Conservation (phyloP, 257 asterid genomes). For the Nicotiana knightiana region DNA sequence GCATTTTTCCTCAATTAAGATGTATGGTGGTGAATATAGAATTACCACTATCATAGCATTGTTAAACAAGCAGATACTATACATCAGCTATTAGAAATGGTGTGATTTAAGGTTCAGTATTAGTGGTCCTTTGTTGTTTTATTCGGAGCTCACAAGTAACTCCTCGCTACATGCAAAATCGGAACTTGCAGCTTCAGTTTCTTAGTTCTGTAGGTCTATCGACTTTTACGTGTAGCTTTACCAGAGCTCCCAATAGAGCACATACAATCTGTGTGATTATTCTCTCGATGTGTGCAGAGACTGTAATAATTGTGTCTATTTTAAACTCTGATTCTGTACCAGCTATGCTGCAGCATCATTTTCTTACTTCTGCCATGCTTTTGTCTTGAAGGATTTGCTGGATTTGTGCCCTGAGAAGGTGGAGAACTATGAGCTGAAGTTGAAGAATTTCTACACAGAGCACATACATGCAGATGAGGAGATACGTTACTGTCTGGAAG, state of each 20-base stretch:
- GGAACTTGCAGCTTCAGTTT: neutral
- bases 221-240: neutral
- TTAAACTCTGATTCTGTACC: too few relatives aligned
- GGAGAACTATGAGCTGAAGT: constrained; percentile 67
- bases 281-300: neutral
- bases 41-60: neutral
- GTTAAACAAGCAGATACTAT: neutral
- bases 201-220: neutral
- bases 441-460: constrained; percentile 73
- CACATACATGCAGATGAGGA: constrained; percentile 83
- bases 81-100: neutral
- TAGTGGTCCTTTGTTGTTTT: neutral
- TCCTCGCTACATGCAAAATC: neutral
- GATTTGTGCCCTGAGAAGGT: constrained; percentile 83
- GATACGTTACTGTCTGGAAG: constrained; percentile 73
- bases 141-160: neutral
- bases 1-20: neutral
- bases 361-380: neutral
- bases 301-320: neutral
- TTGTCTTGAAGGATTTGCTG: constrained; percentile 54
- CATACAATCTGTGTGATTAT: neutral
- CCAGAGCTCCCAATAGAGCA: neutral
- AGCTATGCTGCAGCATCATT: neutral
- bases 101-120: neutral
- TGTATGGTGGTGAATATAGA: neutral